Base-by-base conservation (phyloP, 2,329 filamentous ascomycete species). In the Fusarium chaquense region DNA sequence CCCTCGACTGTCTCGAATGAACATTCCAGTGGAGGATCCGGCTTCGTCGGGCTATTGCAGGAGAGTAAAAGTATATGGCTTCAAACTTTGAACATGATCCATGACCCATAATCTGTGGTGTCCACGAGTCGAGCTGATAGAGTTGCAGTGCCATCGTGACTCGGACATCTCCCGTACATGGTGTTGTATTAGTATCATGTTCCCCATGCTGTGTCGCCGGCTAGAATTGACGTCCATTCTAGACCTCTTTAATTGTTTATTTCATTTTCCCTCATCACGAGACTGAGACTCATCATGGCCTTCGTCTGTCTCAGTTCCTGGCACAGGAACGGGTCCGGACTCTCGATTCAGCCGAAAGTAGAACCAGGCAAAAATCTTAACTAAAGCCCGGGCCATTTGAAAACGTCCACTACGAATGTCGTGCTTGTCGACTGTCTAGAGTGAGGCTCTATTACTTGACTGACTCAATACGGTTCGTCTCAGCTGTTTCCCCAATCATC, bases 1-100 rank as follows among this genome's bases (percentile, higher is more conserved):
- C 53, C 62, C 35, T 53, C 49, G 50, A 51, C 33, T 72, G 69
- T 72, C 65, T 70, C 58, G 51, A 72, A 72, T 70, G 43, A 58
- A 53, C 68, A 73, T 73, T 72, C 68, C 69, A 73, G 67, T 44
- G 43, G 53, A 49, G 36, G 41, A 16, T 45, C 30, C 15, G 38
- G 18, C 50, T 41, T 52, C 26, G 28, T 52, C 20, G 24, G 49
- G 35, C 38, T 41, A 41, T 30, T 22, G 67, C 50, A 56, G 49
- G 67, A 64, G 67, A 59, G 63, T 70, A 62, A 70, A 36, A 66
- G 66, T 12, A 57, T 26, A 36, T 40, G 44, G 32, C 49, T 67
- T 43, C 43, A 55, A 47, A 22, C 5, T 61, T 32, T 33, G 32
- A 16, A 28, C 20, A 24, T 40, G 36, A 40, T 24, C 40, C 18